A percentile compares a stretch with the other conserved stretches of the same genome.
Evolutionary conservation across 164 flowering plant species (phyloP).

Genomic region (Stephania yunnanensis): DNA sequence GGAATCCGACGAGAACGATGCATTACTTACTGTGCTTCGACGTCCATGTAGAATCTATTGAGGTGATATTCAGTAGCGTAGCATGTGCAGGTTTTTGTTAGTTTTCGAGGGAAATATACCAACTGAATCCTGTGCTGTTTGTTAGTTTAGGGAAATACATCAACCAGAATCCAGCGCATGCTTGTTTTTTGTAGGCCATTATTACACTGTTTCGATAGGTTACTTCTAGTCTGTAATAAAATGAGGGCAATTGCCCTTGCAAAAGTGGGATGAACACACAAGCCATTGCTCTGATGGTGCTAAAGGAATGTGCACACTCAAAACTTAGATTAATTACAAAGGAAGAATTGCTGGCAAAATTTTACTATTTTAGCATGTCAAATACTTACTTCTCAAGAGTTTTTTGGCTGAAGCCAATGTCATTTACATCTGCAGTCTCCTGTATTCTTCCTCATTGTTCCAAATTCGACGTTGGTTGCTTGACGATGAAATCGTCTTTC

Average conservation of each 20-base stretch:
- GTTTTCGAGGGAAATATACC: too few species aligned
- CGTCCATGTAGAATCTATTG: too few species aligned
- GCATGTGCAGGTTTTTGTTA: too few species aligned
- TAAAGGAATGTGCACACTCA: background rate
- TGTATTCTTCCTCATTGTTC: background rate
- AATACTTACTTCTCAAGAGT: background rate
- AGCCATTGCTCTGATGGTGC: background rate
- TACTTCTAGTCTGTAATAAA: too few species aligned
- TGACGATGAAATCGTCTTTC: background rate
- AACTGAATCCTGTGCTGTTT: too few species aligned
- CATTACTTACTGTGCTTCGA: too few species aligned
- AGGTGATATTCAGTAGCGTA: too few species aligned
- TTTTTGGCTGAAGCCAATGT: background rate
- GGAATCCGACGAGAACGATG: background rate
- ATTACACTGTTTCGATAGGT: too few species aligned
- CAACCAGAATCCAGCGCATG: too few species aligned
- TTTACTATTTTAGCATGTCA: background rate
- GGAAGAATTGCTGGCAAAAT: background rate
- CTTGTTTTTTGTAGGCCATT: too few species aligned
- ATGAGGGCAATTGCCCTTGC: background rate
- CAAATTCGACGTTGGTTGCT: background rate
- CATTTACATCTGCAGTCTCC: background rate
- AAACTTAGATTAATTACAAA: background rate
- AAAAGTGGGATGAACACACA: background rate
- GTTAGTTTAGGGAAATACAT: too few species aligned